phyloP scores from a whole-genome alignment of 2,329 filamentous ascomycete genomes.

The Ustulina deusta region DNA sequence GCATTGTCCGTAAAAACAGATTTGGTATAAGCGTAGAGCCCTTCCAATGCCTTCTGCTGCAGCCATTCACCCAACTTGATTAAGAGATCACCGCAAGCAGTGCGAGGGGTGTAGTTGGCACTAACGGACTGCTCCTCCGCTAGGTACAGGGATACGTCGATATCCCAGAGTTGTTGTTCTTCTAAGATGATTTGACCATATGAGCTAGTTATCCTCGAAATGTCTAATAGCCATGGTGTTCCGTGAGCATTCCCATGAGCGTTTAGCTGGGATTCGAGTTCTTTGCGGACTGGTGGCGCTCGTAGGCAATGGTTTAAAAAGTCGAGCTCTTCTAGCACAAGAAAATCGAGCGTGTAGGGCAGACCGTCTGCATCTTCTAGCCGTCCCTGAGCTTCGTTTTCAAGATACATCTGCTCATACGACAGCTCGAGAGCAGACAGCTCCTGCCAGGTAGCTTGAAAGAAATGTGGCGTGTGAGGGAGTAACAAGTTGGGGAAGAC shows the following conservation, averaged over 20 bases:
- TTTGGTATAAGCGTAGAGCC: constrained; percentile 81
- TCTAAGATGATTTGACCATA: constrained; percentile 93
- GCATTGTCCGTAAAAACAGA: constrained; percentile 72
- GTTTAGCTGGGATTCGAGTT: constrained; percentile 84
- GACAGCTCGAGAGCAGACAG: constrained; percentile 77
- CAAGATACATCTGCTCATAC: constrained; percentile 87
- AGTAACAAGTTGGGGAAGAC: constrained; percentile 86
- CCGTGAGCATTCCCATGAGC: constrained; percentile 69
- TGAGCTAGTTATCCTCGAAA: constrained; percentile 85
- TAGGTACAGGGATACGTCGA: constrained; percentile 94
- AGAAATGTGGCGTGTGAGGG: constrained; percentile 84
- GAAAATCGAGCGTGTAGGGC: constrained; percentile 94
- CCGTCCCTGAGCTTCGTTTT: constrained; percentile 85
- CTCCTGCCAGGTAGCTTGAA: constrained; percentile 90
- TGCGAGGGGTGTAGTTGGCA: constrained; percentile 94
- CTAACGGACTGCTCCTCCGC: constrained; percentile 95
- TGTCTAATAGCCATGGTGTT: constrained; percentile 85
- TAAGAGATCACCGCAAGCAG: constrained; percentile 89
- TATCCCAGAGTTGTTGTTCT: constrained; percentile 95
- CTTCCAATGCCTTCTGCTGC: constrained; percentile 78
- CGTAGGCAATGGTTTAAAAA: constrained; percentile 92
- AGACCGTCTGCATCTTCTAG: constrained; percentile 90
- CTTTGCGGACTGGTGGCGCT: constrained; percentile 86
- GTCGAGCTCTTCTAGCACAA: constrained; percentile 93
- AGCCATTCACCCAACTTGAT: constrained; percentile 96